Conservation (phyloP, 805 yeast species). For the Wickerhamomyces chaumierensis region DNA sequence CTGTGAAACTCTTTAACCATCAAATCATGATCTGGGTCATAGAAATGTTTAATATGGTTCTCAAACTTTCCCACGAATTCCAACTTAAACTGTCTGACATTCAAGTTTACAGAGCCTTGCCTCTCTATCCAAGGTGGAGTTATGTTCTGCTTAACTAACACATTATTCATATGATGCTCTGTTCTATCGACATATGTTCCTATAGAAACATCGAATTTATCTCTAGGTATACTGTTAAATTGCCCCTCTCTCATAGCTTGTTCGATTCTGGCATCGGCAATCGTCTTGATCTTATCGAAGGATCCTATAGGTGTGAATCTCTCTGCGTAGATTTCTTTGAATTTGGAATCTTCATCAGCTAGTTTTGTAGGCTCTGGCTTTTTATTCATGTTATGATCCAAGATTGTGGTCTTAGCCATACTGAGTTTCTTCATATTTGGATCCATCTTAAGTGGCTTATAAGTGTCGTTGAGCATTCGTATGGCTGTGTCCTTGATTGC, state of each 20-base stretch:
- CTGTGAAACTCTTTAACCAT: conserved; percentile 10
- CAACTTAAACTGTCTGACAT: conserved; percentile 35
- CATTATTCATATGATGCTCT: conserved; percentile 71
- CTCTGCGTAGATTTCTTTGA: conserved; percentile 52
- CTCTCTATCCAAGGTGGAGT: conserved; percentile 87
- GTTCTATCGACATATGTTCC: conserved; percentile 54
- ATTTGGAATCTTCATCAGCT: conserved; percentile 31
- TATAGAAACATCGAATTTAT: conserved; percentile 35
- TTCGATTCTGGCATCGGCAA: conserved; percentile 69
- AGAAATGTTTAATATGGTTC: conserved; percentile 6
- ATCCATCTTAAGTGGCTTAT: conserved; percentile 26
- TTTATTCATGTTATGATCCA: conserved; percentile 41
- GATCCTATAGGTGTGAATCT: conserved; percentile 34
- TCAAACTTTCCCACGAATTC: conserved; percentile 32
- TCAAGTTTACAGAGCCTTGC: conserved; percentile 43
- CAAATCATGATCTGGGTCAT: conserved; percentile 4
- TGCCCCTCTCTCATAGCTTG: conserved; percentile 65
- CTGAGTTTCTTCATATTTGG: conserved; percentile 30
- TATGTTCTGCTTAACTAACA: conserved; percentile 64
- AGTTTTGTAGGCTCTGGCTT: conserved; percentile 23
- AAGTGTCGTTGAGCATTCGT: conserved; percentile 45
- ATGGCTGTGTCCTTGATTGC: conserved; percentile 30
- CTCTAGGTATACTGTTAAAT: conserved; percentile 53
- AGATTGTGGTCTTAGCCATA: conserved; percentile 50
- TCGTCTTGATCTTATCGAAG: conserved; percentile 36